These are phyloP conservation scores for Plasmopara viticola DNA, from an alignment of 352 stramenopile species.

Conservation along the genomic window DNA sequence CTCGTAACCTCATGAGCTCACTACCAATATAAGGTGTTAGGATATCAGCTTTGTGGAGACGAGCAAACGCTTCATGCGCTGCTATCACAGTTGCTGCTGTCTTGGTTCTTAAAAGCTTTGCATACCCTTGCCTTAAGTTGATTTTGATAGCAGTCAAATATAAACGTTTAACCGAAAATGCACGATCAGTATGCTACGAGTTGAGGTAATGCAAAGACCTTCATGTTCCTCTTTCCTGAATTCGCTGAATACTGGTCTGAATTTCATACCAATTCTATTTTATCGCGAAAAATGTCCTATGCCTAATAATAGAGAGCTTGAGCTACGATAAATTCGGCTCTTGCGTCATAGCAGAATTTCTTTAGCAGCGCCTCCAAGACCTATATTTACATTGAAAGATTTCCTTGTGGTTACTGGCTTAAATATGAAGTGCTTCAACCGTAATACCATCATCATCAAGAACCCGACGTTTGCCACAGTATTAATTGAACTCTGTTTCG, in stretches of 20 bases:
- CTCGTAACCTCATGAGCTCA: neutral
- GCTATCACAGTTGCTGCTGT: slow-evolving; percentile 12
- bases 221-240: neutral
- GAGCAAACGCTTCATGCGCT: slow-evolving; percentile 13
- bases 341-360: neutral
- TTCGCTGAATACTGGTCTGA: slow-evolving; percentile 1
- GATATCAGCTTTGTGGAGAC: neutral
- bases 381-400: slow-evolving; percentile 2
- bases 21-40: neutral
- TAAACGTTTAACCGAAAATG: slow-evolving; percentile 1
- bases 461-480: too few species aligned
- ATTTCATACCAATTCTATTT: neutral
- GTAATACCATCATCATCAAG: slow-evolving; percentile 1
- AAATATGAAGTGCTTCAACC: slow-evolving; percentile 1
- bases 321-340: neutral
- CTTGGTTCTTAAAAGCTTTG: slow-evolving; percentile 34
- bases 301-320: slow-evolving; percentile 1
- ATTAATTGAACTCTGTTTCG: too few species aligned
- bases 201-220: neutral
- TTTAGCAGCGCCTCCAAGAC: neutral
- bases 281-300: neutral
- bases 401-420: slow-evolving; percentile 1
- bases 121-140: slow-evolving; percentile 30
- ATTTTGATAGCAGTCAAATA: slow-evolving; percentile 36
- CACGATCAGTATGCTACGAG: slow-evolving; percentile 1